Base-by-base conservation (phyloP, 2,329 filamentous ascomycete species). In the Diaporthe citri region DNA sequence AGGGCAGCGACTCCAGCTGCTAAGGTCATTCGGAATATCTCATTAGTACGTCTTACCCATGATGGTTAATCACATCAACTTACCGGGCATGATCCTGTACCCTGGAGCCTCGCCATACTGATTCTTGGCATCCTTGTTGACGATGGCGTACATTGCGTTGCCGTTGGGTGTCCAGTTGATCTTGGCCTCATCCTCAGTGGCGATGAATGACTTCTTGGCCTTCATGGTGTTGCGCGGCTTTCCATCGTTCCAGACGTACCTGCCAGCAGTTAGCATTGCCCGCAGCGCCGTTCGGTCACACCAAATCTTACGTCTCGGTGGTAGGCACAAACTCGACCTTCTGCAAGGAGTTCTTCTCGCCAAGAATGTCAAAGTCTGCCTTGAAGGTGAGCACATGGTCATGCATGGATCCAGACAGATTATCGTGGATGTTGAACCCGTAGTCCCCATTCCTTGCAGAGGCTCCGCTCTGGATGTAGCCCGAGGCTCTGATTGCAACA, bases 31-130 rank as follows among this genome's bases (percentile, higher is more conserved):
- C 20, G 2, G 39, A 39, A 15, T 15, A 10, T 2, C 15, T 20
- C 4, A 4, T 64, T 31, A 64, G 41, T 8, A 64, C 6, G 3
- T 64, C 2, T 34, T 8, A 6, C 2, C 2, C 25, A n/a, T 22
- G 0, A 4, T 3, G 28, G 12, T 4, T 9, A 4, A 20, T 10
- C 7, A 7, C 22, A 34, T 80, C 28, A 78, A 78, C 66, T 81
- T 78, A 76, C 77, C 75, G 2, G 85, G 85, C 12, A 84, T 74
- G 74, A 88, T 83, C 41, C 85, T 82, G 77, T 87, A 90, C 9
- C 87, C 88, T 2, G 84, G 82, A 43, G 82, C 84, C 78, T 88
- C 86, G 51, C 87, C 87, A 72, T 83, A 88, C n/a, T 80, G 79
- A 76, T 90, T 90, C 4, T 80, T 84, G 5, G 80, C 78, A 55